These are phyloP conservation scores for Pholiota molesta DNA, from an alignment of 768 basidiomycete species.

Conservation along the genomic window DNA sequence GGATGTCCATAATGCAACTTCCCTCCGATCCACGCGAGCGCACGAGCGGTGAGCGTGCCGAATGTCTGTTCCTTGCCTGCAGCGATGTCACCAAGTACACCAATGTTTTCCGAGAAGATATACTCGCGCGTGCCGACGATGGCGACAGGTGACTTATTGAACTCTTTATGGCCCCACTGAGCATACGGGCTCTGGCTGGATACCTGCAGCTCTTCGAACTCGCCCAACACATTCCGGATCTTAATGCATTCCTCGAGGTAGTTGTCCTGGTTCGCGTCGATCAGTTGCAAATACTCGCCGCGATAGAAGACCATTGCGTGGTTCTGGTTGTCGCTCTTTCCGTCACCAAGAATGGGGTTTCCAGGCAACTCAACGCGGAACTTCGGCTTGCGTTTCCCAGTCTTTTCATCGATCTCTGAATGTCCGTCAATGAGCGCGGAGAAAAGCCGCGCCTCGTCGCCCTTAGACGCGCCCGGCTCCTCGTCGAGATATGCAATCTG, in stretches of 20 bases:
- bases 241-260: constrained; percentile 99
- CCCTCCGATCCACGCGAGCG: constrained; percentile 95
- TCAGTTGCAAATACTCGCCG: constrained; percentile 97
- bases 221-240: constrained; percentile 95
- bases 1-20: constrained; percentile 99
- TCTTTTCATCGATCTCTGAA: constrained; percentile 88
- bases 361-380: constrained; percentile 97
- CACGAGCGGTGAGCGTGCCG: constrained; percentile 96
- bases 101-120: constrained; percentile 99
- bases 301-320: constrained; percentile 99
- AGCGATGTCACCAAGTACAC: constrained; percentile 97
- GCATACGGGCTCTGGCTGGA: constrained; percentile 96
- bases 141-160: constrained; percentile 87
- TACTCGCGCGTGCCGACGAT: constrained; percentile 99
- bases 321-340: constrained; percentile 99
- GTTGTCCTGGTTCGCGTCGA: constrained; percentile 99
- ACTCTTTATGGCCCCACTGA: constrained; percentile 94
- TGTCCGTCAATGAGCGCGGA: constrained; percentile 96
- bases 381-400: constrained; percentile 92
- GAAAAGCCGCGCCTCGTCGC: constrained; percentile 88
- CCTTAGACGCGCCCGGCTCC: constrained; percentile 86
- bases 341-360: constrained; percentile 98
- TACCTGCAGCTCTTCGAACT: constrained; percentile 93
- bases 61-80: constrained; percentile 99
- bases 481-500: constrained; percentile 99